A percentile compares a stretch with the other conserved stretches of the same genome.
Evolutionary conservation across 345 rosid genomes (phyloP).

Genomic region (Garcia nutans): DNA sequence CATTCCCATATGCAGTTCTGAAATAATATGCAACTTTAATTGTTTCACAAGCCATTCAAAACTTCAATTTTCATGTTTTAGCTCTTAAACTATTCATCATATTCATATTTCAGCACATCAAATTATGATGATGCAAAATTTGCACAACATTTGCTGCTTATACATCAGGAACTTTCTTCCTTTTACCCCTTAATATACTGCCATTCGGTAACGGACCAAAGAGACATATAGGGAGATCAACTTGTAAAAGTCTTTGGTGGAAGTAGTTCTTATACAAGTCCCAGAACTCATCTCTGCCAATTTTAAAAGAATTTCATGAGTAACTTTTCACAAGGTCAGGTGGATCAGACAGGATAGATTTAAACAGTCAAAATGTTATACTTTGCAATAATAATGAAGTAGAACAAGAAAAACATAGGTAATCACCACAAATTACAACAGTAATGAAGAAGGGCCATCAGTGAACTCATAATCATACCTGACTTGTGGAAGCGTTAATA

Average conservation of each 20-base stretch:
- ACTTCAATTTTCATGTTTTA: too few species aligned
- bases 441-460: background rate
- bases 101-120: too few species aligned
- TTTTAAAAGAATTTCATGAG: background rate
- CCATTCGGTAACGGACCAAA: constrained; percentile 54
- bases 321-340: background rate
- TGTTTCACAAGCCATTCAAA: too few species aligned
- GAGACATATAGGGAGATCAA: constrained; percentile 57
- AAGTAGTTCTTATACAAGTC: constrained; percentile 73
- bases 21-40: too few species aligned
- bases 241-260: constrained; percentile 53
- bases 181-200: constrained; percentile 34
- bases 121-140: background rate
- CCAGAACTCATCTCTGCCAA: constrained; percentile 85
- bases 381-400: background rate
- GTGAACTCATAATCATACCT: constrained; percentile 41
- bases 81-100: too few species aligned
- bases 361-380: too few species aligned
- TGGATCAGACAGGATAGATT: background rate
- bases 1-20: too few species aligned
- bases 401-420: background rate
- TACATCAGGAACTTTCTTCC: constrained; percentile 22
- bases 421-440: background rate
- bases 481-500: constrained; percentile 86
- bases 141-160: background rate